Base-by-base conservation (phyloP, 2,329 filamentous ascomycete genomes). In the Trichoderma oligosporum region DNA sequence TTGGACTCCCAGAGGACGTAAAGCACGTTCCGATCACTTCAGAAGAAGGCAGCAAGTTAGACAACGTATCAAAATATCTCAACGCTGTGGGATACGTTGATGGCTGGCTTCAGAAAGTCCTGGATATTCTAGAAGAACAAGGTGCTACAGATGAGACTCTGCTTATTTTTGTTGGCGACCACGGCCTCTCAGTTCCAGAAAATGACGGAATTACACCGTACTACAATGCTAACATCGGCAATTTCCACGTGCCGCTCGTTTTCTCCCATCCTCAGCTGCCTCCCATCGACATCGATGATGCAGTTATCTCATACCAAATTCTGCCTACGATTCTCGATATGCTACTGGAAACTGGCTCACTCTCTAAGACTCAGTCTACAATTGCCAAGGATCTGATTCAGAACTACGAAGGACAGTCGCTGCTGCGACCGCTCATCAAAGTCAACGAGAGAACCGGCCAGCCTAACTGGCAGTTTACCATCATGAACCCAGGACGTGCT, bases 271-370 rank as follows among this genome's bases (percentile, higher is more conserved):
- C 69, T 2, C 60, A 65, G 27, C 62, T 71, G 27, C 69, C 69
- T 2, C 59, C 64, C n/a, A 55, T 71, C 5, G 67, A 71, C 44
- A 65, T 71, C 56, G 58, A 67, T 18, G 66, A 67, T 33, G 65
- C 69, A n/a, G 66, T 68, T 7, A 65, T 66, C 12, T 69, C 69
- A 22, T 60, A 68, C 41, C 68, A 69, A 20, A 67, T 71, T 22
- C 62, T 71, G 5, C 69, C 69, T 1, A 70, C 69, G 7, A 66
- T 71, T 29, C 65, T 71, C 39, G 69, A 71, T 31, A 60, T 71
- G 1, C 66, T 71, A 27, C 60, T 70, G 58, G 67, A 69, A 52
- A 70, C 64, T 4, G 66, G 64, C 31, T 71, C 69, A 8, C 60
- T 68, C 4, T 59, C 60, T 20, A 42, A 58, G 4, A 31, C 60